These are phyloP conservation scores for Cymodocea nodosa DNA, from an alignment of 116 monocot genomes.

Conservation along the genomic window DNA sequence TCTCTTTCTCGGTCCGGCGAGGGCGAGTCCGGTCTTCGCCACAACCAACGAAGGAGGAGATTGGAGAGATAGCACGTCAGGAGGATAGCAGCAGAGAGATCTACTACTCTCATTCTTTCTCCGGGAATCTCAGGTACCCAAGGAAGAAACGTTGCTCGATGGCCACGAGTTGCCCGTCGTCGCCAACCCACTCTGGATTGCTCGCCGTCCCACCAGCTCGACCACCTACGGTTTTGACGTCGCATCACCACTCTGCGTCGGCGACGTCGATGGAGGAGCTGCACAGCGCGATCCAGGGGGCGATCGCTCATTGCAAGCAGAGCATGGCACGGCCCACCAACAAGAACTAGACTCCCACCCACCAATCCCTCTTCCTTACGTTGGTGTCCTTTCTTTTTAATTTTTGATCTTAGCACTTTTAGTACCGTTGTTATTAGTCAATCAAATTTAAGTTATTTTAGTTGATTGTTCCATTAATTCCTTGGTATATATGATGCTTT, in stretches of 20 bases:
- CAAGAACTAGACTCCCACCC: no score
- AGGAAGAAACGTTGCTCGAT: slow-evolving; percentile 21
- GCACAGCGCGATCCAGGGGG: slow-evolving; percentile 81
- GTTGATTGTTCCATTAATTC: no score
- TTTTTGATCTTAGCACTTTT: no score
- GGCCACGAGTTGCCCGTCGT: slow-evolving; percentile 61
- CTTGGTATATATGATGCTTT: no score
- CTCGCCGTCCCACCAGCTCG: not conserved
- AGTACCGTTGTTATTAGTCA: no score
- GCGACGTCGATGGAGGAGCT: slow-evolving; percentile 76
- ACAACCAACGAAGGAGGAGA: not conserved
- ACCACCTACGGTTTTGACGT: not conserved
- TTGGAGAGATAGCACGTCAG: not conserved
- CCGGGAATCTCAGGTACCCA: slow-evolving; percentile 54
- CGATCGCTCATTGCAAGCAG: slow-evolving; percentile 88
- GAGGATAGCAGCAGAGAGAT: not conserved
- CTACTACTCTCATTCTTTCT: slow-evolving; percentile 42
- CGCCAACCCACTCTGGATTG: slow-evolving; percentile 60
- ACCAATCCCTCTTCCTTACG: no score
- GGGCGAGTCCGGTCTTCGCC: slow-evolving; percentile 5
- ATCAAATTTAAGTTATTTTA: no score
- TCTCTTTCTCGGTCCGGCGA: slow-evolving; percentile 61
- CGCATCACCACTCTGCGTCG: slow-evolving; percentile 7
- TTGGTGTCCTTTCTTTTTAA: no score
- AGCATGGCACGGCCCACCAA: slow-evolving; percentile 1